Conservation (phyloP, 345 rosid species). For the Durio zibethinus region DNA sequence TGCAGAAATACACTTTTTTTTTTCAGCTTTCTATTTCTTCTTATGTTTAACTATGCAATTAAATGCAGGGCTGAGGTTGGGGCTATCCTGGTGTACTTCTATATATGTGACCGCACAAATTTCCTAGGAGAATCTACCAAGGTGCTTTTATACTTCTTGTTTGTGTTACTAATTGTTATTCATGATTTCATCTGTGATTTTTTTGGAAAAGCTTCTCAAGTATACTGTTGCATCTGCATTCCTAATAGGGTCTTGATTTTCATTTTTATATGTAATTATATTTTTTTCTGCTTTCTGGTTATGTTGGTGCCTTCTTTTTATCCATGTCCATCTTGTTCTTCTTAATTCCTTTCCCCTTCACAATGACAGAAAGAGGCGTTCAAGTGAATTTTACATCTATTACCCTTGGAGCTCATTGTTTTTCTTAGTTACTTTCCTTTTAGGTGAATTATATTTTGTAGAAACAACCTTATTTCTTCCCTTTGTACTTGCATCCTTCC, state of each 20-base stretch:
- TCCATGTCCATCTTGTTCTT: constrained; percentile 4
- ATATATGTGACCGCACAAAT: constrained; percentile 76
- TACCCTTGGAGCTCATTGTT: neutral
- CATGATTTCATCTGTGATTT: constrained; percentile 6
- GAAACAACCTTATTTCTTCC: neutral
- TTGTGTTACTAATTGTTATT: neutral
- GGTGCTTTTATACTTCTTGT: constrained; percentile 39
- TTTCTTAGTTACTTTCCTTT: neutral
- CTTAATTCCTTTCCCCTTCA: neutral
- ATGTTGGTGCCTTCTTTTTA: neutral
- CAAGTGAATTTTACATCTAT: neutral
- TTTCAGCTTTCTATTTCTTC: neutral
- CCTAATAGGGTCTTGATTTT: neutral
- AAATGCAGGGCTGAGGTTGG: constrained; percentile 84
- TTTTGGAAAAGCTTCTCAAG: neutral
- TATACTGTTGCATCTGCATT: neutral
- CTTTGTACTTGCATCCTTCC: neutral
- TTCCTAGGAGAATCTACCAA: constrained; percentile 70
- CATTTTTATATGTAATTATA: neutral
- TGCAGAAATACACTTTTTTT: neutral
- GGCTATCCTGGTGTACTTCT: constrained; percentile 65
- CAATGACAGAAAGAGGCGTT: neutral
- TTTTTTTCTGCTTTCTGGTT: constrained; percentile 3
- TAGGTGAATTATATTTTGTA: neutral
- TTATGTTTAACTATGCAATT: constrained; percentile 18